These are phyloP conservation scores for Rosa persica DNA, from an alignment of 306 rosid genomes.

Conservation along the genomic window DNA sequence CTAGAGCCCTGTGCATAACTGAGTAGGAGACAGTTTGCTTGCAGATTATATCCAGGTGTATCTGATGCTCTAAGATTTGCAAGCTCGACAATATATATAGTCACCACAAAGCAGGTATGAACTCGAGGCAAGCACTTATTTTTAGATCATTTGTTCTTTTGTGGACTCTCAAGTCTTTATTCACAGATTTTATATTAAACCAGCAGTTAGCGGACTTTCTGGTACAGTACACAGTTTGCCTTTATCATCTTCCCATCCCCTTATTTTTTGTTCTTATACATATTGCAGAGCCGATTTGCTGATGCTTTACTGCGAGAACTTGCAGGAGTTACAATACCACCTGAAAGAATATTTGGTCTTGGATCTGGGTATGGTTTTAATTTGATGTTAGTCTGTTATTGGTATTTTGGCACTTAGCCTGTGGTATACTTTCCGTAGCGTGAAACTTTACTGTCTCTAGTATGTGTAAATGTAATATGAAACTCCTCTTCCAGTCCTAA, in stretches of 20 bases:
- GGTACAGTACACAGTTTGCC: not conserved
- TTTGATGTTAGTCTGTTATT: not conserved
- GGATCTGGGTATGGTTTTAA: conserved; percentile 70
- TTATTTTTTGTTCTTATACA: not conserved
- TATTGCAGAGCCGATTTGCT: conserved; percentile 70
- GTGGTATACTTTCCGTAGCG: not conserved
- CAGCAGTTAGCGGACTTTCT: not conserved
- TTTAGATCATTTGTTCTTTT: not conserved
- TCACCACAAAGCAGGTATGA: conserved; percentile 80
- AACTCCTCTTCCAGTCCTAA: conserved; percentile 56
- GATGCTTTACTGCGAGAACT: conserved; percentile 79
- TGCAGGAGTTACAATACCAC: conserved; percentile 73
- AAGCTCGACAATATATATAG: conserved; percentile 73
- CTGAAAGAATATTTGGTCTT: conserved; percentile 77
- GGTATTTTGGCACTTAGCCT: not conserved
- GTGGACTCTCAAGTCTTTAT: not conserved
- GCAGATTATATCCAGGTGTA: conserved; percentile 78
- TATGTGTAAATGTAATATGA: not conserved
- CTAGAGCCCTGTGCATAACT: not conserved
- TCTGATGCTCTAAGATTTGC: conserved; percentile 75
- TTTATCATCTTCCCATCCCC: conserved; percentile 1
- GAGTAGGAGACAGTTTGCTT: conserved; percentile 20
- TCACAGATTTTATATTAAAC: not conserved
- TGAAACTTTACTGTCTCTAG: not conserved
- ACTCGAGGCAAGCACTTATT: conserved; percentile 11